Evolutionary conservation across 306 rosid species (phyloP), one percentile per base, ranked within the genome.

Genomic region (Alnus glutinosa): DNA sequence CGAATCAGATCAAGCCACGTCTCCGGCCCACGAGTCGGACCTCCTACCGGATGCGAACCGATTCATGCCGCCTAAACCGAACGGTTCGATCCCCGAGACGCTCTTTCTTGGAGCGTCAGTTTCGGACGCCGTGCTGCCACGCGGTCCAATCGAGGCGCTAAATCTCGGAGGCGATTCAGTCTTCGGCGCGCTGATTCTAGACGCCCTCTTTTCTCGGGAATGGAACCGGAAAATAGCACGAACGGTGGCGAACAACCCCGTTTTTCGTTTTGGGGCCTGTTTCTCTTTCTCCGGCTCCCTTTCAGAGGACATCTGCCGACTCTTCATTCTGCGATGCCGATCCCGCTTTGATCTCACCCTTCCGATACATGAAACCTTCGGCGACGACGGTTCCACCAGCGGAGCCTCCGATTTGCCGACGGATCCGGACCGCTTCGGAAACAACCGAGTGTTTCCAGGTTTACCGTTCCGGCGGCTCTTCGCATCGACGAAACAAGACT

Each of bases 281-380:
- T 86, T 91, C 8, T 86, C 85, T 61, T 79, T 71, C 1, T 79
- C 76, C 54, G 79, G 6, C 19, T 57, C 66, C 4, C 86, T 32
- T 59, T 72, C 74, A 10, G 78, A 62, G 9, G 88, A 52, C 7
- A 85, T 69, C 34, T 81, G 89, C 61, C 92, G 97, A 49, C 44
- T 84, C 87, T 90, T 78, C 78, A 80, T 47, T 57, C 91, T 76
- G 0, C 97, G 89, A 64, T 84, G 90, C 71, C 92, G 84, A 64
- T 88, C 94, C 5, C 92, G 81, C 86, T 83, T 95, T 11, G 99
- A 95, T 87, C 97, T 86, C 73, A 95, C 99, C 71, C 94, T 86
- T 4, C 99, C 99, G 78, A 95, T 95, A 58, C 99, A 95, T 0
- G 99, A 95, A 9, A 95, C 99, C 86, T 95, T 95, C 9, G 99